Evolutionary conservation across 495 filamentous ascomycete species (phyloP).

Genomic region (Aspergillus biplanus): DNA sequence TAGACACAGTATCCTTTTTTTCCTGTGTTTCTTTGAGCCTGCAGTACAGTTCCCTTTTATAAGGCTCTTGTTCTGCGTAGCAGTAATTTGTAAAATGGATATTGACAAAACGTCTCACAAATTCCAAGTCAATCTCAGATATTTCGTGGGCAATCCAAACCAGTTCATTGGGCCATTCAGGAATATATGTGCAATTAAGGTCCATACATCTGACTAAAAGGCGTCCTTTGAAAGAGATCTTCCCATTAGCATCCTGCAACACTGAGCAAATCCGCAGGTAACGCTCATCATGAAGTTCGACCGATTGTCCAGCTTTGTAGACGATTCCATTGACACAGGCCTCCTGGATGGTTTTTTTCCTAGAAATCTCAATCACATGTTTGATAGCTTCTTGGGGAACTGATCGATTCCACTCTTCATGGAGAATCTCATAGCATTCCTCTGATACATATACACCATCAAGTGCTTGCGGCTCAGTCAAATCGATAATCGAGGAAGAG

Average conservation of each 20-base stretch:
- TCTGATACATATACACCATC: conserved; percentile 33
- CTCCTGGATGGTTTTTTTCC: conserved; percentile 1
- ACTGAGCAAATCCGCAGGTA: conserved; percentile 29
- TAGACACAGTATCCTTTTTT: conserved; percentile 20
- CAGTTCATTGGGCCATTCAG: conserved; percentile 26
- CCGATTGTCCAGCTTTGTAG: conserved; percentile 27
- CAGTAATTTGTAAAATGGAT: conserved; percentile 42
- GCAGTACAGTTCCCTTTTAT: conserved; percentile 30
- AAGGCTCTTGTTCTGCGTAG: conserved; percentile 10
- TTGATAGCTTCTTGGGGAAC: neutral
- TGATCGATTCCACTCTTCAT: conserved; percentile 13
- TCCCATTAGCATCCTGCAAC: conserved; percentile 5
- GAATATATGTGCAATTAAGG: conserved; percentile 25
- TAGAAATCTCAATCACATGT: neutral
- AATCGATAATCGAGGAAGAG: conserved; percentile 12
- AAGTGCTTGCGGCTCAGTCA: conserved; percentile 15
- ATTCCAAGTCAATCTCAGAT: conserved; percentile 22
- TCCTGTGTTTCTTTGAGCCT: conserved; percentile 31
- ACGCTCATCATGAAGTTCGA: conserved; percentile 26
- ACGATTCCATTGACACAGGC: conserved; percentile 28
- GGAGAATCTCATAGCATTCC: conserved; percentile 22
- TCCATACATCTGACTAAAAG: conserved; percentile 19
- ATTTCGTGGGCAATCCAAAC: conserved; percentile 32
- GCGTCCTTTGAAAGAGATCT: conserved; percentile 28
- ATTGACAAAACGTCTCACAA: conserved; percentile 28